Evolutionary conservation across 1,139 yeast species (phyloP).

Genomic region (Saccharomyces hybrid): DNA sequence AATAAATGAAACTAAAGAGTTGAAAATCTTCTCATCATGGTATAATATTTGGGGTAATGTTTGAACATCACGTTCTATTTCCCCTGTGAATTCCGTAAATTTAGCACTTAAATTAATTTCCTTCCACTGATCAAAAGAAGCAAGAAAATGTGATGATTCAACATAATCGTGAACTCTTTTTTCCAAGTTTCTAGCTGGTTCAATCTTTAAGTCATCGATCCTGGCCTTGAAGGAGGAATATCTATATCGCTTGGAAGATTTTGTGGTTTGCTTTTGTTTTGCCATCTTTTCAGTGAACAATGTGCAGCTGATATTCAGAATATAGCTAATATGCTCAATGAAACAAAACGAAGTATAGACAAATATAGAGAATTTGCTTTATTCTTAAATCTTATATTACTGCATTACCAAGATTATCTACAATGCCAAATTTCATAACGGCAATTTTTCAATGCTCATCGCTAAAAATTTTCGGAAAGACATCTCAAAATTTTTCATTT

Average conservation of each 20-base stretch:
- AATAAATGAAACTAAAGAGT: slow-evolving; percentile 45
- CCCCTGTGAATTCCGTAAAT: slow-evolving; percentile 57
- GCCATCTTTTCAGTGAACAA: neutral
- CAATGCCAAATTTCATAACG: neutral
- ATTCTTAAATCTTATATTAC: neutral
- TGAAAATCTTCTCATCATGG: slow-evolving; percentile 59
- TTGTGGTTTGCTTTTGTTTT: slow-evolving; percentile 39
- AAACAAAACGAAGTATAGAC: neutral
- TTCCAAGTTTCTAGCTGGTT: slow-evolving; percentile 61
- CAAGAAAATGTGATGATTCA: slow-evolving; percentile 69
- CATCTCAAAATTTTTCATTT: neutral
- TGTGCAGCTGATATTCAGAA: neutral
- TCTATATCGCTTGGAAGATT: slow-evolving; percentile 52
- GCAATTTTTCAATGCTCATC: neutral
- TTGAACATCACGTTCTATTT: slow-evolving; percentile 49
- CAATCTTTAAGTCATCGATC: slow-evolving; percentile 76
- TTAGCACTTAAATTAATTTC: slow-evolving; percentile 75
- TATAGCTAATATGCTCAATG: neutral
- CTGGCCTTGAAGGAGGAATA: slow-evolving; percentile 76
- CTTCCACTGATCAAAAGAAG: slow-evolving; percentile 79
- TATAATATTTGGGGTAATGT: slow-evolving; percentile 76
- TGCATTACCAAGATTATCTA: neutral
- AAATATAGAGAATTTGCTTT: neutral
- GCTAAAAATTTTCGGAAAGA: neutral
- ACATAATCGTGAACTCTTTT: slow-evolving; percentile 63